Base-by-base conservation (phyloP, 2,329 filamentous ascomycete genomes). In the Cercospora nicotianae region DNA sequence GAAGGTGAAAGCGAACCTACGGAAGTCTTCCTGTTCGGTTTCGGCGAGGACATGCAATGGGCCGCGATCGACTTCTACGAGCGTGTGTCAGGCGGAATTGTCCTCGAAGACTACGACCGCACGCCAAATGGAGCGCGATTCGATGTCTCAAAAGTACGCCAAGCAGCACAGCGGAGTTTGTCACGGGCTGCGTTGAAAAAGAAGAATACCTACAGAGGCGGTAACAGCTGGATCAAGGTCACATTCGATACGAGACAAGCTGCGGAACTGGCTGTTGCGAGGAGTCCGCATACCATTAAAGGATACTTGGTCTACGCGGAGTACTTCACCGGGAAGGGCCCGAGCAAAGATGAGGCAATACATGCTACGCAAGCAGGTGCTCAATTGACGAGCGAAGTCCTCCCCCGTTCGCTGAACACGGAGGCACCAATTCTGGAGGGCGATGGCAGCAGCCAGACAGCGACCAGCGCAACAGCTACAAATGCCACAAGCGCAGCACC, bases 61-160 rank as follows among this genome's bases (percentile, higher is more conserved):
- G 93, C 94, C 30, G 93, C 93, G 36, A 90, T 98, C 74, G 89
- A 91, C 73, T 92, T 92, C 80, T 98, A 91, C 81, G 94, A 97
- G 82, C 87, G 90, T 68, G 89, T 96, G 51, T 94, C 92, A 6
- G 80, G 81, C 33, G 94, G 94, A 28, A 83, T 88, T 70, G 92
- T 97, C 77, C 94, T 94, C 80, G 94, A 98, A 81, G 94, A 97
- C 80, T 98, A 98, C 80, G 89, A 93, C 8, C 89, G 94, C 70
- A 89, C 91, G 71, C 90, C 94, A n/a, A 91, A 92, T 2, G 84
- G 88, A 65, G 86, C 89, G 70, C 87, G 90, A 1, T 94, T 91
- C 82, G 91, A 92, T 69, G 87, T 90, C 70, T 90, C 93, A 74
- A 87, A 91, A 61, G 89, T 91, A 9, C 87, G 91, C 62, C 88